Conservation (phyloP, 768 basidiomycete species). For the Tylopilus sp. region DNA sequence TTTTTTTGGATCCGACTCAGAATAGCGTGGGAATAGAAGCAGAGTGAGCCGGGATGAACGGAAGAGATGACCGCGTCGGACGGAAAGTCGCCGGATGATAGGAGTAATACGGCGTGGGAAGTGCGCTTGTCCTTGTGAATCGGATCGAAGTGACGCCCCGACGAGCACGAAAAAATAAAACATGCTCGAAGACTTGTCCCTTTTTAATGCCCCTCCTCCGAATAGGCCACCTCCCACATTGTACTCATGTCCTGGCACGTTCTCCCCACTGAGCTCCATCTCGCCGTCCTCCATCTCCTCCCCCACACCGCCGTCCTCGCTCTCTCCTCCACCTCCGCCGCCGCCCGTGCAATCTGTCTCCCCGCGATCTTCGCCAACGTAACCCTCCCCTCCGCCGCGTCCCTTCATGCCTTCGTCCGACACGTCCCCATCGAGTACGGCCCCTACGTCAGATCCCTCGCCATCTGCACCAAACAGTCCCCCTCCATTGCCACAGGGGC, state of each 20-base stretch:
- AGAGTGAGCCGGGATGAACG: constrained; percentile 14
- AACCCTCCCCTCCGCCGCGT: constrained; percentile 42
- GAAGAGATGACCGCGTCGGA: constrained; percentile 21
- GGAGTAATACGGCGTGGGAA: constrained; percentile 17
- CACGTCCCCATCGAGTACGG: constrained; percentile 55
- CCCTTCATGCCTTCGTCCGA: constrained; percentile 49
- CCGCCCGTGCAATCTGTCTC: constrained; percentile 52
- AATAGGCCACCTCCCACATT: background rate
- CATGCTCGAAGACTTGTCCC: constrained; percentile 11
- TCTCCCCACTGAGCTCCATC: constrained; percentile 67
- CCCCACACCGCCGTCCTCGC: constrained; percentile 41
- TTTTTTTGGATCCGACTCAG: too few relatives aligned
- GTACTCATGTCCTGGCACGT: constrained; percentile 44
- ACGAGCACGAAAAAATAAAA: constrained; percentile 11
- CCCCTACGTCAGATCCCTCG: constrained; percentile 50
- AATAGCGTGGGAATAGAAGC: constrained; percentile 1
- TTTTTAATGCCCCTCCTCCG: background rate
- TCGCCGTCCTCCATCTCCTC: constrained; percentile 52
- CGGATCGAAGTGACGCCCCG: constrained; percentile 18
- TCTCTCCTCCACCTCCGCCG: constrained; percentile 47
- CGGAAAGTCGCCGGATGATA: constrained; percentile 23
- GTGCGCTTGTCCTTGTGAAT: constrained; percentile 15
- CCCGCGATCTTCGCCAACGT: constrained; percentile 60
- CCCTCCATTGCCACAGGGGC: constrained; percentile 32
- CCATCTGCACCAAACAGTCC: constrained; percentile 34